Conservation (phyloP, 495 filamentous ascomycete genomes). For the Xanthoparmelia taractica region DNA sequence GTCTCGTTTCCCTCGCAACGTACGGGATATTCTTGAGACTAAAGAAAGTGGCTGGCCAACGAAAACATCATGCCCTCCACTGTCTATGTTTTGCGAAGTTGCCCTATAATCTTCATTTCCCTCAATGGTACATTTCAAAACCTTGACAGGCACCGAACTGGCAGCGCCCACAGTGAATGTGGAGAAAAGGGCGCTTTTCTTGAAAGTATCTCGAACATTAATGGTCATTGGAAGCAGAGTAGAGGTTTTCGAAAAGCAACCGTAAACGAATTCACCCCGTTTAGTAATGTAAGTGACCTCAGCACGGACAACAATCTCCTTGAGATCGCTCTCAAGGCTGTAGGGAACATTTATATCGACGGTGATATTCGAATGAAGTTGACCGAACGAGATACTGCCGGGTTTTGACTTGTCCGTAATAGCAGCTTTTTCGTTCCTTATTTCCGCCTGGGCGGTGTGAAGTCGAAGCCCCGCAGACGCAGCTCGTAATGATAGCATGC, state of each 20-base stretch:
- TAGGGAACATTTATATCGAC: conserved; percentile 68
- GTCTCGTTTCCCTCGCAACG: conserved; percentile 8
- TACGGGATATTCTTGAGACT: conserved; percentile 63
- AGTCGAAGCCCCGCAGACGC: conserved; percentile 84
- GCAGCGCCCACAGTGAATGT: conserved; percentile 82
- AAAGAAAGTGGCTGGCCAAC: conserved; percentile 72
- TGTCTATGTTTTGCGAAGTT: conserved; percentile 47
- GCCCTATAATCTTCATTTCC: conserved; percentile 63
- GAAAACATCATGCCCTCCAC: conserved; percentile 58
- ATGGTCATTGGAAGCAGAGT: conserved; percentile 77
- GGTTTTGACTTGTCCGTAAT: conserved; percentile 52
- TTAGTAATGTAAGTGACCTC: conserved; percentile 74
- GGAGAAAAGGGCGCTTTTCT: conserved; percentile 71
- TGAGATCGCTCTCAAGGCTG: conserved; percentile 70
- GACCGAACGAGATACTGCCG: conserved; percentile 58
- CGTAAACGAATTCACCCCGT: conserved; percentile 62
- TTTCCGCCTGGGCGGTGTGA: conserved; percentile 60
- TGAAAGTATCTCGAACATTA: conserved; percentile 95
- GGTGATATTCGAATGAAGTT: conserved; percentile 42
- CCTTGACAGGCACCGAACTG: conserved; percentile 60
- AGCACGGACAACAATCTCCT: conserved; percentile 61
- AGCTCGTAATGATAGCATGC: conserved; percentile 65
- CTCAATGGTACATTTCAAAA: conserved; percentile 62
- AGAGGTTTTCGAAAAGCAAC: conserved; percentile 52
- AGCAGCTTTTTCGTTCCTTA: conserved; percentile 47